Conservation (phyloP, 441 rosid species). For the Pelargonium cotyledonis region DNA sequence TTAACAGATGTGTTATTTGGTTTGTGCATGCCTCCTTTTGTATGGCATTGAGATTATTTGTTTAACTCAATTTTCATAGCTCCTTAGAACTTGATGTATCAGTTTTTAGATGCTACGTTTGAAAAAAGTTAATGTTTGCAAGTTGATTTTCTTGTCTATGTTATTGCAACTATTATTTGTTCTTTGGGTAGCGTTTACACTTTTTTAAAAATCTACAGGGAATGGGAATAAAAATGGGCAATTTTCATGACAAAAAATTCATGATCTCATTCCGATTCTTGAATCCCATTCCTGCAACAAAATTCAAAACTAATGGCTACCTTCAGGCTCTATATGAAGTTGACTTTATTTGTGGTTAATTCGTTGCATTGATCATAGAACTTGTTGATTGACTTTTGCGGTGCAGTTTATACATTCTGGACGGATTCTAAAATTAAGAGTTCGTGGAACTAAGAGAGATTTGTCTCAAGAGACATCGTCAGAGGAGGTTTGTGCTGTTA, state of each 20-base stretch:
- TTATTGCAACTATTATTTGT: not conserved
- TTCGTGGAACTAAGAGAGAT: constrained; percentile 61
- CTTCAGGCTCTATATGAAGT: not conserved
- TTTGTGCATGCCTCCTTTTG: too few relatives aligned
- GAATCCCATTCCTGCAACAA: too few relatives aligned
- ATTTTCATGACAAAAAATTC: too few relatives aligned
- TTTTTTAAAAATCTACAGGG: too few relatives aligned
- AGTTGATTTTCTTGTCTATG: not conserved
- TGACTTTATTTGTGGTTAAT: not conserved
- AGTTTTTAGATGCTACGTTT: not conserved
- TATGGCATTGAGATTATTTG: too few relatives aligned
- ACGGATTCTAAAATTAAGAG: constrained; percentile 60
- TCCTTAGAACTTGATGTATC: not conserved
- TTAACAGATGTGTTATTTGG: too few relatives aligned
- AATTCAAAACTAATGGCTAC: too few relatives aligned
- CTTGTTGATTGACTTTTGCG: constrained; percentile 8
- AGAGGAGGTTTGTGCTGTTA: constrained; percentile 63
- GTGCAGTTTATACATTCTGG: constrained; percentile 55
- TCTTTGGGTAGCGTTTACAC: not conserved
- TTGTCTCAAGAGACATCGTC: constrained; percentile 43
- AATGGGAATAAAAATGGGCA: too few relatives aligned
- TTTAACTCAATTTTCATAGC: not conserved
- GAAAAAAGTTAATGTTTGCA: not conserved
- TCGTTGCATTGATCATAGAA: constrained; percentile 9
- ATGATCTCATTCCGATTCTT: too few relatives aligned